Conservation (phyloP, 441 rosid species). For the Pelargonium fulgidum region DNA sequence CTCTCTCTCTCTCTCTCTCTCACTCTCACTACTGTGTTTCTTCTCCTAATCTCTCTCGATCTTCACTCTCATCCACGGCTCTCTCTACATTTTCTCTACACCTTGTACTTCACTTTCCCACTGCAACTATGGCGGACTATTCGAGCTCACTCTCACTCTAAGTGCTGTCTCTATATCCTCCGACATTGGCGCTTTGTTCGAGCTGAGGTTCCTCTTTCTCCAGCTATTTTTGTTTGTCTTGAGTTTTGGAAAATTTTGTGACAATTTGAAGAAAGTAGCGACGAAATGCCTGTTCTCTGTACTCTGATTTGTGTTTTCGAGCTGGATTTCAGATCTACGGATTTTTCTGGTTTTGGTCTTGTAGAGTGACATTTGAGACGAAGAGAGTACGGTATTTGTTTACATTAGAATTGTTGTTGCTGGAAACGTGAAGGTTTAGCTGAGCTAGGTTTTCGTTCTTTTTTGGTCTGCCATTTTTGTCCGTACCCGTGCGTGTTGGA, state of each 20-base stretch:
- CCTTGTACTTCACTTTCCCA: not conserved
- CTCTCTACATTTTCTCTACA: conserved; percentile 2
- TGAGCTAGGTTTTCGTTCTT: conserved; percentile 25
- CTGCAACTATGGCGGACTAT: conserved; percentile 15
- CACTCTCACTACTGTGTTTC: conserved; percentile 20
- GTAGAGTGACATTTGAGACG: too few species aligned
- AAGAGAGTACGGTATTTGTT: too few species aligned
- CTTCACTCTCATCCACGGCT: conserved; percentile 20
- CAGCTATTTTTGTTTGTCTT: not conserved
- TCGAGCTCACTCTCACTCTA: conserved; percentile 21
- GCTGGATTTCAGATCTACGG: conserved; percentile 33
- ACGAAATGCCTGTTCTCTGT: conserved; percentile 22
- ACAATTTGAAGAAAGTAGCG: not conserved
- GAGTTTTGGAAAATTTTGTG: not conserved
- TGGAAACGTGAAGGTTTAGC: conserved; percentile 34
- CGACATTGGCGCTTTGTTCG: conserved; percentile 27
- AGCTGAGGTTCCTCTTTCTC: conserved; percentile 15
- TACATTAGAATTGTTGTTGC: too few species aligned
- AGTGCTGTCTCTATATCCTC: conserved; percentile 13
- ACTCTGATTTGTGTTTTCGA: conserved; percentile 17
- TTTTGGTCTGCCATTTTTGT: conserved; percentile 31
- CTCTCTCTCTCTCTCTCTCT: conserved; percentile 21
- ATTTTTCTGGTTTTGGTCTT: not conserved
- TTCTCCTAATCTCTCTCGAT: conserved; percentile 6
- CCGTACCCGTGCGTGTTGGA: conserved; percentile 2